A percentile compares a stretch with the other conserved stretches of the same genome.
phyloP scores from a whole-genome alignment of 495 filamentous ascomycete species.

The Amniculicola lignicola region DNA sequence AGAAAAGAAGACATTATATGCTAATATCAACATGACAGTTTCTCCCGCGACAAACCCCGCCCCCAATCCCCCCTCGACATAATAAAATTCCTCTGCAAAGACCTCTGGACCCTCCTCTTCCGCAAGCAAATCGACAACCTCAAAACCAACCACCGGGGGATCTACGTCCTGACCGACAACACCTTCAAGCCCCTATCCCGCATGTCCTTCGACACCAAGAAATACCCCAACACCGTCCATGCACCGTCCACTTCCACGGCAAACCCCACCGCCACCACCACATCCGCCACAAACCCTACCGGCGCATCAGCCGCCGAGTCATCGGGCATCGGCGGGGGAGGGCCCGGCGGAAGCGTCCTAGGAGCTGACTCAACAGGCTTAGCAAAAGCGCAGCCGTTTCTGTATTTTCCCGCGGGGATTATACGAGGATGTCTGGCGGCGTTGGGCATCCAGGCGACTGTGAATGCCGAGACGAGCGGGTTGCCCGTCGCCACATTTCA shows the following conservation, averaged over 20 bases:
- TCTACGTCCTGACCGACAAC: conserved; percentile 95
- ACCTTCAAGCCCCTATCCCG: conserved; percentile 81
- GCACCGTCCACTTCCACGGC: not conserved
- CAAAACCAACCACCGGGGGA: conserved; percentile 95
- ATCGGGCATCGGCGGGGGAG: too few species aligned
- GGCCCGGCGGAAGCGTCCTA: conserved; percentile 32
- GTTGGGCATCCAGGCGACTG: conserved; percentile 85
- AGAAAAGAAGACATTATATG: too few species aligned
- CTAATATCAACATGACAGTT: conserved; percentile 52
- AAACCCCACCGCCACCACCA: not conserved
- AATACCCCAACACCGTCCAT: not conserved
- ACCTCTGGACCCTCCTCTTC: conserved; percentile 91
- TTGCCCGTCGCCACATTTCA: conserved; percentile 90
- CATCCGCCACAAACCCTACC: not conserved
- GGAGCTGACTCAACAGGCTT: conserved; percentile 17
- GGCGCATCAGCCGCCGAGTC: too few species aligned
- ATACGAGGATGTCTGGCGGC: conserved; percentile 84
- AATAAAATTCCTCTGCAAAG: conserved; percentile 98
- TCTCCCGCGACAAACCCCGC: conserved; percentile 80
- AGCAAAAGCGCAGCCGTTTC: conserved; percentile 53
- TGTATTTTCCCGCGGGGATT: conserved; percentile 92
- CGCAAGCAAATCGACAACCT: conserved; percentile 97
- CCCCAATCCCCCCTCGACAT: conserved; percentile 43
- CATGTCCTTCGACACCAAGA: conserved; percentile 69
- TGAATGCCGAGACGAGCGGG: conserved; percentile 82